Base-by-base conservation (phyloP, 2,329 filamentous ascomycete species). In the Talaromyces rugulosus region DNA sequence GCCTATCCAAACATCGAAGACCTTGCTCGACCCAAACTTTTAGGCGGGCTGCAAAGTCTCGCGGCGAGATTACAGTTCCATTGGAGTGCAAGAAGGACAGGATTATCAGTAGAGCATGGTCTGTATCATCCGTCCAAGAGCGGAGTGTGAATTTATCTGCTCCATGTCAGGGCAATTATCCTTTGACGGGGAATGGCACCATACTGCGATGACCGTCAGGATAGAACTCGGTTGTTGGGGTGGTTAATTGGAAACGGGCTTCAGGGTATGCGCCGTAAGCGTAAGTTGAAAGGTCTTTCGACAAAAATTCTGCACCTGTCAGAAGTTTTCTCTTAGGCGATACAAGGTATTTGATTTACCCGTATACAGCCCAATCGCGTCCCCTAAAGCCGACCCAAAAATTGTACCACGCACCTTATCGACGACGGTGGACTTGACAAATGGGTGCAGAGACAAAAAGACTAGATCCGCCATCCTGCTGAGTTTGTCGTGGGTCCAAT, bases 341-440 rank as follows among this genome's bases (percentile, higher is more conserved):
- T 31, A 11, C 42, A 23, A 23, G 7, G 14, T 47, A 47, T 5
- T n/a, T 47, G 11, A 18, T 27, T 30, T 58, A 71, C 69, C 69
- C 7, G 83, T 85, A 68, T 85, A 85, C 6, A 85, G 67, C 2
- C 82, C 82, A 62, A 84, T 81, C 23, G 82, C 78, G 66, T 85
- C 82, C 31, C 83, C 83, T 7, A 85, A 72, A 3, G 82, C 82
- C 23, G 81, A 82, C 28, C 81, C 83, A 59, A 84, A 69, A 33
- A 84, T 72, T 53, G 75, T 75, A 53, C 82, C 82, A 33, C 77
- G 69, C 51, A 82, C 74, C 63, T 75, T 77, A 61, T 77, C 73
- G 18, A 72, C 59, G 4, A 71, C 66, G n/a, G 68, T 70, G 34
- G 65, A 59, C 56, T 61, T 66, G 5, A 72, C 67, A 56, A 72